Percentiles rank a stretch among this genome's conserved stretches.
Conservation (phyloP, 2,329 filamentous ascomycete genomes). For the Drechslerella coelobrocha region DNA sequence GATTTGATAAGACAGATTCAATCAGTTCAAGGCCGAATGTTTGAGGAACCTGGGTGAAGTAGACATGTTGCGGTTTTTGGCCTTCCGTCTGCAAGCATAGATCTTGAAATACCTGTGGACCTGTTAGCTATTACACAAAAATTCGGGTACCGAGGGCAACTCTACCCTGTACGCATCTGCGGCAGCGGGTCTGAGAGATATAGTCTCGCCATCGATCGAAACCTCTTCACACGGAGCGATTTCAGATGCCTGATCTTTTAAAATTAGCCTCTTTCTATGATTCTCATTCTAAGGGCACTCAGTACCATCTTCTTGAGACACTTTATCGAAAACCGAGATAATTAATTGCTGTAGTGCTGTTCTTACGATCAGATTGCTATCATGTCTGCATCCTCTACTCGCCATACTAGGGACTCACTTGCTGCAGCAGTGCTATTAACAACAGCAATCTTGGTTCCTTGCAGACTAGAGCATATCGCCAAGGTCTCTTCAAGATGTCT, state of each 20-base stretch:
- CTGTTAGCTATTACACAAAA: slow-evolving; percentile 20
- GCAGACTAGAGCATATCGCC: slow-evolving; percentile 89
- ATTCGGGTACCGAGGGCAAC: too few relatives aligned
- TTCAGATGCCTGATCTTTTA: slow-evolving; percentile 58
- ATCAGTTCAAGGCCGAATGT: slow-evolving; percentile 90
- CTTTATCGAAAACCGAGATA: slow-evolving; percentile 90
- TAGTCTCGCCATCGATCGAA: slow-evolving; percentile 68
- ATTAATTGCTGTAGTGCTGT: slow-evolving; percentile 83
- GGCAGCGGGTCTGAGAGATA: slow-evolving; percentile 75
- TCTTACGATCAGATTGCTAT: neutral
- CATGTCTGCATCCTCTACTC: slow-evolving; percentile 5
- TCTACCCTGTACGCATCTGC: slow-evolving; percentile 80
- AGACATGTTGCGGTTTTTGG: slow-evolving; percentile 80
- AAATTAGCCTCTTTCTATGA: slow-evolving; percentile 54
- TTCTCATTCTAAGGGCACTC: neutral
- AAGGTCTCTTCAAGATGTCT: slow-evolving; percentile 81
- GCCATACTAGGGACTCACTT: slow-evolving; percentile 59
- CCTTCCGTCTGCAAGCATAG: slow-evolving; percentile 86
- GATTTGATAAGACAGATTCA: slow-evolving; percentile 85
- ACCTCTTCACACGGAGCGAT: slow-evolving; percentile 71
- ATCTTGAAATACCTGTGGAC: slow-evolving; percentile 77
- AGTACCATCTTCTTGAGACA: slow-evolving; percentile 79
- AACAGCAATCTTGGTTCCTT: slow-evolving; percentile 88
- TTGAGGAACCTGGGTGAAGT: slow-evolving; percentile 77
- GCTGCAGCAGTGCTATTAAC: slow-evolving; percentile 95